Evolutionary conservation across 139 green algal genomes (phyloP).

Genomic region (Edaphochlamys debaryana): DNA sequence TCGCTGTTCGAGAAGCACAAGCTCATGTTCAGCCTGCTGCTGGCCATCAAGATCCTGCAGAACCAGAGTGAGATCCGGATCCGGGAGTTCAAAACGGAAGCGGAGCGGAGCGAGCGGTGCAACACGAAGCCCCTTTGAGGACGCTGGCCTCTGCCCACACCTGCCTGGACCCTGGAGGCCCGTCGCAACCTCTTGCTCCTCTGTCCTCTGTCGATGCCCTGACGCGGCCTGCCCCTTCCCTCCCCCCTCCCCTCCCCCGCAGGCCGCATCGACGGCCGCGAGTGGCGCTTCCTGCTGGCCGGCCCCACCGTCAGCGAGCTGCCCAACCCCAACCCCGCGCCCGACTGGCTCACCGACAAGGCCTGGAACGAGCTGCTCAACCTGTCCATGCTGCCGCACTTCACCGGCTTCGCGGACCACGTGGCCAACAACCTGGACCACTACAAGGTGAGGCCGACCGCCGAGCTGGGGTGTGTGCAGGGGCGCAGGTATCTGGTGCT

Average conservation of each 20-base stretch:
- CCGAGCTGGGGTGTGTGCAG: too few species aligned
- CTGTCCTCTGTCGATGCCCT: too few species aligned
- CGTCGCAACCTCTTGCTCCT: too few species aligned
- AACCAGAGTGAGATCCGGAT: slow-evolving; percentile 20
- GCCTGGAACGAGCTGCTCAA: slow-evolving; percentile 83
- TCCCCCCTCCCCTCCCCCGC: background rate
- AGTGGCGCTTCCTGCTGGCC: slow-evolving; percentile 74
- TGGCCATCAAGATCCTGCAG: slow-evolving; percentile 73
- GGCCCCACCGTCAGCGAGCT: slow-evolving; percentile 55
- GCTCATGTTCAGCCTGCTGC: slow-evolving; percentile 83
- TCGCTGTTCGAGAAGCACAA: slow-evolving; percentile 86
- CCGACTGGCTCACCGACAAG: slow-evolving; percentile 84
- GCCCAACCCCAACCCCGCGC: slow-evolving; percentile 69
- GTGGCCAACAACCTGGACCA: slow-evolving; percentile 60
- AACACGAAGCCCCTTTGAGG: too few species aligned
- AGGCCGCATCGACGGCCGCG: slow-evolving; percentile 63
- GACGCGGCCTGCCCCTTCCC: background rate
- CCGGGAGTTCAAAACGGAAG: background rate
- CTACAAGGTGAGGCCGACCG: slow-evolving; percentile 66
- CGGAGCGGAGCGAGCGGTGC: too few species aligned
- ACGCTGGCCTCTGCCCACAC: too few species aligned
- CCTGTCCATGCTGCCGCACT: slow-evolving; percentile 66
- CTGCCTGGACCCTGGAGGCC: too few species aligned
- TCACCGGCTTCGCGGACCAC: slow-evolving; percentile 64
- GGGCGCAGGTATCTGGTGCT: too few species aligned